phyloP scores from a whole-genome alignment of 768 basidiomycete species.

The Kwoniella pini region DNA sequence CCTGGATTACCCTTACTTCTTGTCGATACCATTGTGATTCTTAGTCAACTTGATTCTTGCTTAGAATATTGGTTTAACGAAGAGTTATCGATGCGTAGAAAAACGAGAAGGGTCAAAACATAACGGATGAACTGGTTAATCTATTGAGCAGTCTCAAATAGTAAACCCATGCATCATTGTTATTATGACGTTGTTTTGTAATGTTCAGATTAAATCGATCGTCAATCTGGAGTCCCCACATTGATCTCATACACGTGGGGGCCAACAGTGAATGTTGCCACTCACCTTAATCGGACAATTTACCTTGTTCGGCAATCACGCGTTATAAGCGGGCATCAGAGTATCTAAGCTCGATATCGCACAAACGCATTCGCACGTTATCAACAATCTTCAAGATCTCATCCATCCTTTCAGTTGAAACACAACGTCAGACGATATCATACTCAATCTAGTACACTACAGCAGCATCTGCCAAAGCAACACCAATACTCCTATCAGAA shows the following conservation, averaged over 20 bases:
- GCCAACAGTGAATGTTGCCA: slow-evolving; percentile 1
- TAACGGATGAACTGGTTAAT: no score
- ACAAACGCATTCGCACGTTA: background rate
- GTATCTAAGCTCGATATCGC: background rate
- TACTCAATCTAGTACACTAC: background rate
- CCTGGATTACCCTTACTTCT: no score
- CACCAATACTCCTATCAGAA: background rate
- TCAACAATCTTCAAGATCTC: background rate
- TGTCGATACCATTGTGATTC: background rate
- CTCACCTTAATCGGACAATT: background rate
- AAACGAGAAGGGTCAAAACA: no score
- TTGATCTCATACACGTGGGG: no score
- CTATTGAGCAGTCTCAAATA: no score
- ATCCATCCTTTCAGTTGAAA: no score
- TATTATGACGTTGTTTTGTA: no score
- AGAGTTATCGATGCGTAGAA: no score
- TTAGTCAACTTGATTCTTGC: no score
- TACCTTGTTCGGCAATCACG: slow-evolving; percentile 9
- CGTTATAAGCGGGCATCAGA: slow-evolving; percentile 1
- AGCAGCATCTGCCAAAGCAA: background rate
- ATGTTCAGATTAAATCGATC: background rate
- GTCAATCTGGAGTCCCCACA: no score
- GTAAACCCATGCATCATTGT: no score
- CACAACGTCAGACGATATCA: background rate
- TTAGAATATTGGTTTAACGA: no score